phyloP scores from a whole-genome alignment of 2,329 filamentous ascomycete species.

The Stagonosporopsis cucurbitacearum region DNA sequence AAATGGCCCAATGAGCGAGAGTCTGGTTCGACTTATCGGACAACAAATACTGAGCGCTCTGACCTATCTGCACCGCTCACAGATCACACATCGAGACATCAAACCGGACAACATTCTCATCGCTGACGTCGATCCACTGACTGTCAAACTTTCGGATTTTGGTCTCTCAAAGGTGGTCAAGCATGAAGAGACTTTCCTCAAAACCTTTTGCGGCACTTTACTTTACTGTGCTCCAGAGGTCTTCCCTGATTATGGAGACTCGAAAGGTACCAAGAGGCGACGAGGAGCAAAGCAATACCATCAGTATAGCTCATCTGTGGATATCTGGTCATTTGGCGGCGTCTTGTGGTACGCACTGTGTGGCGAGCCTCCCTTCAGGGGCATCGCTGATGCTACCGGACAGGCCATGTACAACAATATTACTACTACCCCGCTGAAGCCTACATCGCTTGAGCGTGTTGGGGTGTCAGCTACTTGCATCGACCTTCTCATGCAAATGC shows the following conservation, averaged over 20 bases:
- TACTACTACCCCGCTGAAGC: constrained; percentile 78
- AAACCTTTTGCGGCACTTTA: constrained; percentile 95
- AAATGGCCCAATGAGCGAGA: constrained; percentile 69
- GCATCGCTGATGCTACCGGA: constrained; percentile 75
- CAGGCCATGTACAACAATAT: constrained; percentile 83
- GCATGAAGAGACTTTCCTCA: constrained; percentile 87
- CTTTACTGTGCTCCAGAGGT: constrained; percentile 97
- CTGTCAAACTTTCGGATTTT: constrained; percentile 94
- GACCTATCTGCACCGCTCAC: constrained; percentile 82
- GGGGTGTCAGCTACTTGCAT: constrained; percentile 71
- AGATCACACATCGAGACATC: constrained; percentile 97
- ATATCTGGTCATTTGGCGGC: constrained; percentile 95
- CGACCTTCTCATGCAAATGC: constrained; percentile 77
- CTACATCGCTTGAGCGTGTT: constrained; percentile 64
- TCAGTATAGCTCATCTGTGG: constrained; percentile 88
- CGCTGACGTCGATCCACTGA: constrained; percentile 71
- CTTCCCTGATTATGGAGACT: constrained; percentile 80
- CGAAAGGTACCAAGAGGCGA: constrained; percentile 68
- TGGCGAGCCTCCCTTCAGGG: constrained; percentile 79
- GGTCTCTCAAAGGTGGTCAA: constrained; percentile 94
- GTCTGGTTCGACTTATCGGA: constrained; percentile 73
- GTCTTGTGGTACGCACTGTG: constrained; percentile 90
- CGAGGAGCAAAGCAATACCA: constrained; percentile 58
- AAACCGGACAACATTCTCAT: constrained; percentile 98
- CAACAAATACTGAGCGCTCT: constrained; percentile 80